Base-by-base conservation (phyloP, 139 green algal species). In the Chlamydomonas applanata region DNA sequence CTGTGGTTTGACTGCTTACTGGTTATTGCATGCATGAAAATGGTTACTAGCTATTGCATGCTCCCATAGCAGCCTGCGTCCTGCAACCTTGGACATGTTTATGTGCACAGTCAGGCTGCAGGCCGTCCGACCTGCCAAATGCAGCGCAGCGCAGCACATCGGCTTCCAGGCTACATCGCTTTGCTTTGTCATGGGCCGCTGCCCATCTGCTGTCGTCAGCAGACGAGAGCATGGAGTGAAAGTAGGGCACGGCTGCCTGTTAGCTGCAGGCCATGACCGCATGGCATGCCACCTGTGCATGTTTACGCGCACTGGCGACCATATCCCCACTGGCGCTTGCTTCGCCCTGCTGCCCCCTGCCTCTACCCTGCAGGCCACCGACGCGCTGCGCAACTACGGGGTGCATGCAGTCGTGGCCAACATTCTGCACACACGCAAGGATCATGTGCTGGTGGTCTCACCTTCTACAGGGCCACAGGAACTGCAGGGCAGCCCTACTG, bases 351-450 rank as follows among this genome's bases (percentile, higher is more conserved):
- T 49, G 7, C 7, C 11, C 40, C 20, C 24, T 56, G 33, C 24
- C 5, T 54, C 57, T 69, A 20, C 2, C 20, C 33, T 71, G 60
- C 76, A 94, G 84, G 91, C 91, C 27, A 63, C 54, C 0, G 45
- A 54, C 3, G 85, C 93, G 0, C 80, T 98, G 16, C 24, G 76
- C 1, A 79, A 76, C 3, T 98, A 99, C 73, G 82, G 78, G 0
- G 84, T 99, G 62, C 86, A 99, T 80, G 76, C 87, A 27, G 95
- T 99, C 46, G 90, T 99, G 0, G 96, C 96, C 5, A 99, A 99
- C 80, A 73, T 97, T 66, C 83, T 99, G 45, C 76, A 96, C 54
- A 96, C 87, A 0, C 84, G 96, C 20, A 95, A 97, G 66, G 84
- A 96, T 22, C 33, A 35, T n/a, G 71, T 67, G 46, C 46, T 67